Base-by-base conservation (phyloP, 2,329 filamentous ascomycete species). In the Arthrobotrys entomopaga region DNA sequence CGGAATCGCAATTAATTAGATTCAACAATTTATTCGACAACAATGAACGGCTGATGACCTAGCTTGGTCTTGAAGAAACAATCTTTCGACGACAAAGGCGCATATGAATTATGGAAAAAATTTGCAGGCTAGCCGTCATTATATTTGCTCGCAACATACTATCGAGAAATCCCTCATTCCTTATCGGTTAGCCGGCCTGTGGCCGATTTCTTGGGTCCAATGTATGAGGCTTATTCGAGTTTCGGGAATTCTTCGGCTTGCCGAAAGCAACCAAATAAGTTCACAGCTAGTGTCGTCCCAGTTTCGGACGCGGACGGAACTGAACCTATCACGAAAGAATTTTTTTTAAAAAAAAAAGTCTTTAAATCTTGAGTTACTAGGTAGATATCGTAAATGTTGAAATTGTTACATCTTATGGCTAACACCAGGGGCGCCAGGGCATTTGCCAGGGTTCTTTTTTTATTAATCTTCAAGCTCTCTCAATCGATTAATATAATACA, bases 161-260 rank as follows among this genome's bases (percentile, higher is more conserved):
- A n/a, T n/a, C n/a, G n/a, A 52, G 63, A 74, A 74, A 74, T 74
- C 56, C 70, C 70, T 74, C 70, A 74, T 24, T n/a, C 22, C 46
- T 72, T 59, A 65, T 65, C 67, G 57, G 40, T 42, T 52, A 52
- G 15, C 64, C 70, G 70, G 70, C 50, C 63, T 63, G 50, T 67
- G 56, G 54, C 70, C 70, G 70, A 74, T 52, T 34, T 66, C 19
- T 24, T 22, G n/a, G 6, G 34, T 7, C 40, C 48, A 58, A 56
- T 64, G 63, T 74, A 74, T 74, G 70, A 74, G 70, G 63, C 43
- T 74, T 67, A 67, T 74, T 63, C 46, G 19, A 46, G 11, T 57
- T 67, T 67, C 70, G 63, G 70, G 66, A 63, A 65, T 58, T 74
- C 42, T 66, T 74, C 70, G 70, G 70, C 57, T 58, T 74, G 54